Evolutionary conservation across 495 filamentous ascomycete genomes (phyloP).

Genomic region (Saxophila tyrrhenica): DNA sequence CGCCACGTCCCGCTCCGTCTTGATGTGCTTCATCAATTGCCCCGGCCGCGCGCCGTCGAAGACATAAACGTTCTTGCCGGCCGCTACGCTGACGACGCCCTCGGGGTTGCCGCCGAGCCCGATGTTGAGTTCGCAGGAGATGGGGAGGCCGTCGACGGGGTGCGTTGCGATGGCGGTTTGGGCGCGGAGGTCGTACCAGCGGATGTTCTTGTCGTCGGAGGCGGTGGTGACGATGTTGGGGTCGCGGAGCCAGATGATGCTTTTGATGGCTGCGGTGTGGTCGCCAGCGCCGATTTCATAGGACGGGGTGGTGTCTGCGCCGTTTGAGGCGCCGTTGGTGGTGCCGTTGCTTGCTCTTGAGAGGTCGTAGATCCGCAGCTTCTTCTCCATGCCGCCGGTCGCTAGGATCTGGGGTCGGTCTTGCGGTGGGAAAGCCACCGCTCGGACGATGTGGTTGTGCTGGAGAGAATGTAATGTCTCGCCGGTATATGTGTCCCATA

Average conservation of each 20-base stretch:
- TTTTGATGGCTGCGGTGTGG: conserved; percentile 82
- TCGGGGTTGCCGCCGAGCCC: conserved; percentile 45
- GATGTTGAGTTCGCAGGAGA: conserved; percentile 74
- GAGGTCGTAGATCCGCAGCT: conserved; percentile 87
- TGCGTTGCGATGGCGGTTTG: conserved; percentile 59
- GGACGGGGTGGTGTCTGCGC: conserved; percentile 22
- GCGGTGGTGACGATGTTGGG: conserved; percentile 80
- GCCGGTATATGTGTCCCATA: conserved; percentile 94
- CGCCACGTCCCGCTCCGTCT: conserved; percentile 71
- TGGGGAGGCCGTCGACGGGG: conserved; percentile 67
- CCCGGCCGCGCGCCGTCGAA: conserved; percentile 67
- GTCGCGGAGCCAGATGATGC: conserved; percentile 82
- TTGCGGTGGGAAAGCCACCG: conserved; percentile 72
- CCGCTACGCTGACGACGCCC: conserved; percentile 49
- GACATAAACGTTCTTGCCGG: conserved; percentile 85
- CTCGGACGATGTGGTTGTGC: conserved; percentile 89
- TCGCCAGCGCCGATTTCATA: conserved; percentile 80
- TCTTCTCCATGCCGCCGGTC: conserved; percentile 92
- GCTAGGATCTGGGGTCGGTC: conserved; percentile 70
- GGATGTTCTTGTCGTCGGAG: conserved; percentile 76
- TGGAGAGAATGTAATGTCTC: conserved; percentile 80
- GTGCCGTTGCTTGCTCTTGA: conserved; percentile 37
- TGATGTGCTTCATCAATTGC: conserved; percentile 61
- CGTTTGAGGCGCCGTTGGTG: conserved; percentile 19
- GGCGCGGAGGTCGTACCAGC: conserved; percentile 86